Base-by-base conservation (phyloP, 2,329 filamentous ascomycete genomes). In the Fusarium incarnatum region DNA sequence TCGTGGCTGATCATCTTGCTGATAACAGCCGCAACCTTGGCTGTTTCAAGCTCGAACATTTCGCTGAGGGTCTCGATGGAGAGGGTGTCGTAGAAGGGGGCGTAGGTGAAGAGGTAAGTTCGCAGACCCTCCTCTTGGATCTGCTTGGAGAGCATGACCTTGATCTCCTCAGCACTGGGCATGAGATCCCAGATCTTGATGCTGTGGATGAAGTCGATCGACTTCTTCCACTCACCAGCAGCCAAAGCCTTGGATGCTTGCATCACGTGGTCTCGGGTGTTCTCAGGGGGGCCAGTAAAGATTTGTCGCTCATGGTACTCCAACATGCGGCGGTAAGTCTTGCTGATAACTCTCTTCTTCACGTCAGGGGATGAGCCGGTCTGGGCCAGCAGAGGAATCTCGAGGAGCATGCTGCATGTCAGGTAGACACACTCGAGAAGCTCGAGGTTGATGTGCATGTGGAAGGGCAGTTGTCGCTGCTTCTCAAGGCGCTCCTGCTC, bases 171-270 rank as follows among this genome's bases (percentile, higher is more conserved):
- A 25, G 92, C 88, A 81, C 96, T 91, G 62, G 94, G 92, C 89
- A 99, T 97, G 73, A 99, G 88, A 58, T 99, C 96, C 96, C 96
- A 99, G 80, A 99, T 99, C 89, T 98, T 99, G 85, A 99, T 99
- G 78, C 91, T 93, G 85, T 96, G 94, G 81, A 99, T 94, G 82
- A 97, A 96, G 68, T 92, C 88, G 23, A 91, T 94, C 18, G 94
- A 92, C 86, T 97, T 97, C 89, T 97, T 97, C 96, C 96, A 99
- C 83, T 99, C 96, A 73, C 97, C 96, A 22, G 94, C 94, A 32
- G 96, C 95, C 67, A 99, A 88, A 54, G 96, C 94, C 85, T 98
- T 98, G 66, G 96, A 97, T 16, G 94, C 95, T 85, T 98, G 97
- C 93, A 99, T 98, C 77, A 99, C 95, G 78, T 98, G 96, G 82